Conservation (phyloP, 2,329 filamentous ascomycete genomes). For the Huntiella bhutanensis region DNA sequence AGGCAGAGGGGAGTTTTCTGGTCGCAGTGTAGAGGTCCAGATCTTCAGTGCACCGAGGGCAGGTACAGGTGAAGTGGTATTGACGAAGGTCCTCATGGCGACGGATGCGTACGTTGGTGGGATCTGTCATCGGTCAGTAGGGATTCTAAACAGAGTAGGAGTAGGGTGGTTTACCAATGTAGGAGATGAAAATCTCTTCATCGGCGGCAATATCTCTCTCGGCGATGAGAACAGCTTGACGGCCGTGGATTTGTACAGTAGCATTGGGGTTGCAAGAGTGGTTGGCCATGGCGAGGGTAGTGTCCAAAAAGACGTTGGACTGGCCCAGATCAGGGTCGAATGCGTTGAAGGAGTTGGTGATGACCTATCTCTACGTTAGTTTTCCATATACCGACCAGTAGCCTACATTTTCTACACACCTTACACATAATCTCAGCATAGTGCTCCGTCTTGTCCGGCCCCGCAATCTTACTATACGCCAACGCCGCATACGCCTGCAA, state of each 20-base stretch:
- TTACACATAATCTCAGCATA: constrained; percentile 34
- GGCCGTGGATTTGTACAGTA: constrained; percentile 33
- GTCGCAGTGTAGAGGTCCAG: constrained; percentile 36
- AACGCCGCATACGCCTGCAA: constrained; percentile 32
- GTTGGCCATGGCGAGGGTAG: constrained; percentile 38
- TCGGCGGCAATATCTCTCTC: constrained; percentile 28
- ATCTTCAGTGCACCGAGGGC: constrained; percentile 29
- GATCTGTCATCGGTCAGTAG: constrained; percentile 21
- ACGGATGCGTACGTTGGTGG: constrained; percentile 24
- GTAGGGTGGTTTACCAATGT: constrained; percentile 30
- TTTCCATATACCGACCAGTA: not conserved
- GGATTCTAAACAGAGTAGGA: not conserved
- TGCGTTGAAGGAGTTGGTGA: constrained; percentile 43
- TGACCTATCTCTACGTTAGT: constrained; percentile 23
- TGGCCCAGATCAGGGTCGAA: constrained; percentile 32
- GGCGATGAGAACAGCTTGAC: constrained; percentile 31
- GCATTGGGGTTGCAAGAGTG: constrained; percentile 45
- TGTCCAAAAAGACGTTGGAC: constrained; percentile 36
- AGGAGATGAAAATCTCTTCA: constrained; percentile 42
- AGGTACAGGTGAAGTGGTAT: constrained; percentile 35
- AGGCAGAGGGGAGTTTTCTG: constrained; percentile 19
- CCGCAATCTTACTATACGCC: constrained; percentile 20
- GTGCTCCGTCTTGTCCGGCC: constrained; percentile 19
- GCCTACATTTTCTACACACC: constrained; percentile 18
- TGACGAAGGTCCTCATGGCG: constrained; percentile 25